Evolutionary conservation across 208 protist species (phyloP).

Genomic region (Vickermania spadyakhi): DNA sequence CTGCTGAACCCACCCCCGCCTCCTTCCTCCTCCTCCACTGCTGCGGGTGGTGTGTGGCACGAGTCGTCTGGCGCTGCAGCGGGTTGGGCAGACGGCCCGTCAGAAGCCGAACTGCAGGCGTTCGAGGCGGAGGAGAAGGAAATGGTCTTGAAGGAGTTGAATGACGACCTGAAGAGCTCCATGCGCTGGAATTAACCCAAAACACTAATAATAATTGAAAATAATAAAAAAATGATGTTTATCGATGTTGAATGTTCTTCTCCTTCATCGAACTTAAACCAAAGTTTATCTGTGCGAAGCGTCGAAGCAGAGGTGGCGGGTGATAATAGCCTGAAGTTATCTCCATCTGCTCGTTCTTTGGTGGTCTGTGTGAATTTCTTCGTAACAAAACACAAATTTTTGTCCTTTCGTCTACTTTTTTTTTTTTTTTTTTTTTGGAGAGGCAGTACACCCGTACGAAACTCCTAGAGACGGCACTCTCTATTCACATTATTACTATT

Average conservation of each 20-base stretch:
- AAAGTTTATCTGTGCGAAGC: too few relatives aligned
- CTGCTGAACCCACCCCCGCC: background rate
- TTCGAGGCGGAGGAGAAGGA: background rate
- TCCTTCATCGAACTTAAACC: too few relatives aligned
- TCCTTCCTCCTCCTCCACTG: background rate
- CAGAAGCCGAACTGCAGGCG: background rate
- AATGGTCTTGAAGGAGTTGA: background rate
- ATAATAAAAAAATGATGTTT: background rate
- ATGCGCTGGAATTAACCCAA: background rate
- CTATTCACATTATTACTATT: too few relatives aligned
- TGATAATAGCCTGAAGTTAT: too few relatives aligned
- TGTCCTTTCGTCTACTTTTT: slow-evolving; percentile 1
- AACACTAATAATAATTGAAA: background rate
- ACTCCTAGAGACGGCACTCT: too few relatives aligned
- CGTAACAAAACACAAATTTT: too few relatives aligned
- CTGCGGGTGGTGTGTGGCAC: background rate
- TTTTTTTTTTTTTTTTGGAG: slow-evolving; percentile 6
- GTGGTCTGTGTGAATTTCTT: too few relatives aligned
- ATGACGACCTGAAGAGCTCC: background rate
- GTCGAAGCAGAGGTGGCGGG: too few relatives aligned
- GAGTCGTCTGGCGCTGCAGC: background rate
- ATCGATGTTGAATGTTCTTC: background rate
- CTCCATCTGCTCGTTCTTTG: too few relatives aligned
- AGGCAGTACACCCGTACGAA: background rate
- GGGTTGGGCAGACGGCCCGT: background rate